A percentile compares a stretch with the other conserved stretches of the same genome.
Evolutionary conservation across 2,329 filamentous ascomycete genomes (phyloP).

Genomic region (Exophiala dermatitidis): DNA sequence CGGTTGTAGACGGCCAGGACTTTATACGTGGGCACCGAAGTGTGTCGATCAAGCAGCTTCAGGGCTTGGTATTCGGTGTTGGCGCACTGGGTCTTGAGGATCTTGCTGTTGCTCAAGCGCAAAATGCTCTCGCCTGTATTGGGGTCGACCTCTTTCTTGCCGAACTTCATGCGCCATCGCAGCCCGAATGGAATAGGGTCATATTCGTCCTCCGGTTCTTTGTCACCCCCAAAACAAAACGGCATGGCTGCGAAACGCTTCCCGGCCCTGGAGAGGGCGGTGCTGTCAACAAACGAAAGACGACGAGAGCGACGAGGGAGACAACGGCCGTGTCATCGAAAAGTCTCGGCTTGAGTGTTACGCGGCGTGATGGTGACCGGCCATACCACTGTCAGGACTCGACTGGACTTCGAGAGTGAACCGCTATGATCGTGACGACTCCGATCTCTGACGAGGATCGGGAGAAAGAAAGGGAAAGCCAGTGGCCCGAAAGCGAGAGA

Average conservation of each 20-base stretch:
- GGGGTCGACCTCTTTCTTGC: conserved; percentile 23
- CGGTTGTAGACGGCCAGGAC: conserved; percentile 25
- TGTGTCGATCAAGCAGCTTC: conserved; percentile 24
- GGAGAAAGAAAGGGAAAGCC: conserved; percentile 12
- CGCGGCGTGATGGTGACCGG: neutral
- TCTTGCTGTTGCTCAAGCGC: conserved; percentile 21
- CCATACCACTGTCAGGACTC: conserved; percentile 5
- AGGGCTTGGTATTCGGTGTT: conserved; percentile 27
- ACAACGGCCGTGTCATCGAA: conserved; percentile 7
- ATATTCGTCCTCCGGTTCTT: conserved; percentile 25
- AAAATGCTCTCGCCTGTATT: conserved; percentile 21
- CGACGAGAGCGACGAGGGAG: neutral
- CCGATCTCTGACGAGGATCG: conserved; percentile 14
- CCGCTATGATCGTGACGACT: conserved; percentile 3
- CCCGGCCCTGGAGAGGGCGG: neutral
- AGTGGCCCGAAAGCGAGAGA: conserved; percentile 8
- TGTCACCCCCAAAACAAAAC: conserved; percentile 19
- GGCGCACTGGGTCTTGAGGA: conserved; percentile 25
- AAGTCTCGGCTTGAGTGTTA: neutral
- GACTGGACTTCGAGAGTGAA: neutral
- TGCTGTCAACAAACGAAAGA: neutral
- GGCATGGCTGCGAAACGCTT: conserved; percentile 15
- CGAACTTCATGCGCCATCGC: conserved; percentile 25
- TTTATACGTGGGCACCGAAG: conserved; percentile 24
- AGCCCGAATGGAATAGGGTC: conserved; percentile 23